phyloP scores from a whole-genome alignment of 148 eudicot genomes.

The Vaccinium macrocarpon region DNA sequence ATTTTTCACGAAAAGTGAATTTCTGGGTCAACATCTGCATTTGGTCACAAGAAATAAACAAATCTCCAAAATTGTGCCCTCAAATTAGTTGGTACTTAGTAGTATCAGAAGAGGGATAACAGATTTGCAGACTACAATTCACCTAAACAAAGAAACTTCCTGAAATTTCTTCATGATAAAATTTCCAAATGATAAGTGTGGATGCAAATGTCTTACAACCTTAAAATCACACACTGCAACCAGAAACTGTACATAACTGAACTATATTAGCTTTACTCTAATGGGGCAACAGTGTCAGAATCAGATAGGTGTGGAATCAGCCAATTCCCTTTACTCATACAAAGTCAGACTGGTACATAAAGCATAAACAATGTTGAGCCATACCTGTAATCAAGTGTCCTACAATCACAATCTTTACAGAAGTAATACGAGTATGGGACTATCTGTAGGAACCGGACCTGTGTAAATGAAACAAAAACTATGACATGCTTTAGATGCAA shows the following conservation, averaged over 20 bases:
- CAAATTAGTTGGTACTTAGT: background rate
- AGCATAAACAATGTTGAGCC: constrained; percentile 2
- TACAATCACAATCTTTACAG: constrained; percentile 98
- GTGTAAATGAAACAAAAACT: constrained; percentile 17
- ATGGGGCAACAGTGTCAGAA: background rate
- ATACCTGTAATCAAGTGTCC: constrained; percentile 76
- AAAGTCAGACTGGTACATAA: background rate
- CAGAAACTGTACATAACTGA: background rate
- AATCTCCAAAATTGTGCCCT: background rate
- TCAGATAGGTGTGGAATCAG: background rate
- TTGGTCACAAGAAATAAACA: background rate
- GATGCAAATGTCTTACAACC: background rate
- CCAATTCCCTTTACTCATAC: background rate
- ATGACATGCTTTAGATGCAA: background rate
- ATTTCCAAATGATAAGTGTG: background rate
- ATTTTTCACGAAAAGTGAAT: background rate
- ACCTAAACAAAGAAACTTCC: background rate
- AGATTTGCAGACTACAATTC: background rate
- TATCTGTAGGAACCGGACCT: constrained; percentile 86
- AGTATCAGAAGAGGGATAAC: background rate
- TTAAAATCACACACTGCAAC: background rate
- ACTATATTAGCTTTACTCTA: background rate
- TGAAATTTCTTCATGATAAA: constrained; percentile 1
- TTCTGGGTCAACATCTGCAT: background rate
- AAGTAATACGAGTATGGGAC: constrained; percentile 79